These are phyloP conservation scores for Astrocystis sublimbata DNA, from an alignment of 495 filamentous ascomycete species.

Conservation along the genomic window DNA sequence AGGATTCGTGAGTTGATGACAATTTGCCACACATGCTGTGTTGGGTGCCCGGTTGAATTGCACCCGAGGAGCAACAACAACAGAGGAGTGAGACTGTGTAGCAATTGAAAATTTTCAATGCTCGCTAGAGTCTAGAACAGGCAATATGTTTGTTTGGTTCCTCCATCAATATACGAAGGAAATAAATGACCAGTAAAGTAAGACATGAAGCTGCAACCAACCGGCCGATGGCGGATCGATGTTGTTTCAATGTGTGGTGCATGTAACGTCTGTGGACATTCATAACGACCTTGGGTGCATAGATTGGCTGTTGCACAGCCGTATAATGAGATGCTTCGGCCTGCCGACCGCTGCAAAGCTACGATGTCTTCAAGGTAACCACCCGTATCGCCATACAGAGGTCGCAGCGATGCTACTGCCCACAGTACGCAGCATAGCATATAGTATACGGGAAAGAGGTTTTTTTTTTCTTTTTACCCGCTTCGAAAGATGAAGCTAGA, in stretches of 20 bases:
- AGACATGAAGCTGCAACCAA: no score
- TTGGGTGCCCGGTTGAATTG: slow-evolving; percentile 12
- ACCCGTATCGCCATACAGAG: slow-evolving; percentile 4
- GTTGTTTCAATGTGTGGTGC: neutral
- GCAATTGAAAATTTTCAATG: neutral
- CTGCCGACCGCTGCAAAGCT: neutral
- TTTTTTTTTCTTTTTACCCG: no score
- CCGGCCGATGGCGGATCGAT: slow-evolving; percentile 1
- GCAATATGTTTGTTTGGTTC: no score
- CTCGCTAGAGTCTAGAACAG: slow-evolving; percentile 11
- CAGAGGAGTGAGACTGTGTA: neutral
- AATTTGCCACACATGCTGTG: slow-evolving; percentile 15
- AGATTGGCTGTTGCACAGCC: neutral
- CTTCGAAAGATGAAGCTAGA: no score
- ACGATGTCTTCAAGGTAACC: neutral
- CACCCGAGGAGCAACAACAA: neutral
- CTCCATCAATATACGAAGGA: neutral
- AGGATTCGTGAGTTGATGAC: slow-evolving; percentile 1
- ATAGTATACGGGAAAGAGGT: neutral
- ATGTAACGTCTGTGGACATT: neutral
- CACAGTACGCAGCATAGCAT: no score
- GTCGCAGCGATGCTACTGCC: slow-evolving; percentile 8
- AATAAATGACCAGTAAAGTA: no score
- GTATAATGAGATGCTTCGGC: slow-evolving; percentile 4
- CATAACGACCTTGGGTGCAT: no score